phyloP scores from a whole-genome alignment of 305 asterid species.

The Fraxinus xanthoxyloides region DNA sequence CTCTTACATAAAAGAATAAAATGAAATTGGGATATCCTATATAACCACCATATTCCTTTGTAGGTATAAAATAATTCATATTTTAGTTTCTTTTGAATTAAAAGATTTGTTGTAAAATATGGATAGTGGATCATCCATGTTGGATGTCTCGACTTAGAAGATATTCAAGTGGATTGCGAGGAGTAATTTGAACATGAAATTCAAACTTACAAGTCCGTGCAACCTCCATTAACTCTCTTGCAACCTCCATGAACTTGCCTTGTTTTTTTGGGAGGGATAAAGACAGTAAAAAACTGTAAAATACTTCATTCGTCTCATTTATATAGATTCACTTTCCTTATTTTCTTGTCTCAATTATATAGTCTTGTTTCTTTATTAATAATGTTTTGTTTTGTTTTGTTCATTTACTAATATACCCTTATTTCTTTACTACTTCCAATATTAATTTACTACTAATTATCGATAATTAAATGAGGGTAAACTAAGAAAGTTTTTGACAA shows the following conservation, averaged over 20 bases:
- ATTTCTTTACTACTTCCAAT: too few relatives aligned
- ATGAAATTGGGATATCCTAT: not conserved
- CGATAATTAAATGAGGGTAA: too few relatives aligned
- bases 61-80: not conserved
- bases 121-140: not conserved
- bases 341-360: too few relatives aligned
- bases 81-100: too few relatives aligned
- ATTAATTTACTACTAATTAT: too few relatives aligned
- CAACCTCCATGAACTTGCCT: not conserved
- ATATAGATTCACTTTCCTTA: too few relatives aligned
- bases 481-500: too few relatives aligned
- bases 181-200: not conserved
- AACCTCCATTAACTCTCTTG: not conserved
- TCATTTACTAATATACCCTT: too few relatives aligned
- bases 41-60: not conserved
- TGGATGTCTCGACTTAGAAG: not conserved
- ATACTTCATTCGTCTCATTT: too few relatives aligned
- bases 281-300: not conserved
- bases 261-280: not conserved
- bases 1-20: not conserved
- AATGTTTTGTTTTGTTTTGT: too few relatives aligned
- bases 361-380: too few relatives aligned
- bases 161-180: not conserved
- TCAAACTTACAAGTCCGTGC: not conserved
- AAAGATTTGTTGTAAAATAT: too few relatives aligned